Evolutionary conservation across 345 rosid genomes (phyloP), one percentile per base, ranked within the genome.

Genomic region (Carallia brachiata): DNA sequence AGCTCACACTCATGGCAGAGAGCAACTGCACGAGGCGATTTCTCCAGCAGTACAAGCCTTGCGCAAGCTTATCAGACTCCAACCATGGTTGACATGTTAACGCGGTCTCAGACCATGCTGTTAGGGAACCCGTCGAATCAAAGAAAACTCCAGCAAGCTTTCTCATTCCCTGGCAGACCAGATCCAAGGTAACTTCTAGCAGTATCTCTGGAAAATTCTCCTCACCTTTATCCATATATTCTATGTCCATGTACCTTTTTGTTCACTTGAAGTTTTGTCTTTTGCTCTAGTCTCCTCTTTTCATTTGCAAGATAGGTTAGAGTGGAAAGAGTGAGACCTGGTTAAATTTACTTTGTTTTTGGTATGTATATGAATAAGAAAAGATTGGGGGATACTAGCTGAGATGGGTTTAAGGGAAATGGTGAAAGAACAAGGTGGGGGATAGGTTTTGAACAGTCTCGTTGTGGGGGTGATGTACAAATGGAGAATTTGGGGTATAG

Each of bases 1-100:
- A 94, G 97, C 72, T 94, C 98, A 18, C 97, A 94, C 73, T 94
- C 96, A 9, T 91, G 97, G 98, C 98, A 94, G 75, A 83, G 98
- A 85, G 97, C 98, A 31, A 91, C 97, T 12, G 79, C 97, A 10
- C 87, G 98, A 79, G 97, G 98, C n/a, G 96, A 91, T 81, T 90
- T 95, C 59, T 83, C 90, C 0, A 92, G 86, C 2, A 84, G 89
- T 65, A 86, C 90, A 17, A 94, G 90, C 82, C 84, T 94, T 55
- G 70, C 84, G 37, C 98, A 87, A 47, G 83, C 93, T 53, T 91
- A 93, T 62, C 96, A 89, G 69, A 92, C 99, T 4, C 97, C 99
- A 34, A 87, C 92, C 16, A 94, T 94, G 99, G 81, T 83, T 4
- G 93, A 92, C 82, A 94, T 94, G 99, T 86, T 94, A 52, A 79